phyloP scores from a whole-genome alignment of 1,284 basidiomycete species.

The Ustilago xerochloae region DNA sequence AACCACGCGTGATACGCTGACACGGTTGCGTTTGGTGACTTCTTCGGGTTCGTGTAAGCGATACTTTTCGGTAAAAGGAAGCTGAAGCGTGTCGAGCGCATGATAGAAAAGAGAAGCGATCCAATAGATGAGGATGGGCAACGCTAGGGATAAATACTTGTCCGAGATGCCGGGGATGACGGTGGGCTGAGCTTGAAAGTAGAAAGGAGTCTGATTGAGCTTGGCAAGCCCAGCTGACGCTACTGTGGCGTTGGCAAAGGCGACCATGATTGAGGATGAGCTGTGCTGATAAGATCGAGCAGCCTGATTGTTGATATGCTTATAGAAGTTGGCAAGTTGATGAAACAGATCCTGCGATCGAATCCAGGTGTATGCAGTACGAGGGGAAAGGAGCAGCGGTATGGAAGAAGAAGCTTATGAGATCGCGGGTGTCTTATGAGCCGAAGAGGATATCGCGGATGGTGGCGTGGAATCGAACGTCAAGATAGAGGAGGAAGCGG shows the following conservation, averaged over 20 bases:
- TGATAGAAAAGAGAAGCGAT: constrained; percentile 82
- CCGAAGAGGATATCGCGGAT: not conserved
- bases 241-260: constrained; percentile 38
- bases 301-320: too few relatives aligned
- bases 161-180: constrained; percentile 78
- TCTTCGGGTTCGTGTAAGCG: constrained; percentile 89
- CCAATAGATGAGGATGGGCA: constrained; percentile 91
- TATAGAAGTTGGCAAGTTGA: too few relatives aligned
- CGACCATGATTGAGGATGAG: constrained; percentile 7
- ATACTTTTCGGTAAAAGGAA: constrained; percentile 84
- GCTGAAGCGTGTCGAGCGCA: constrained; percentile 76
- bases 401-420: too few relatives aligned
- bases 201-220: constrained; percentile 51
- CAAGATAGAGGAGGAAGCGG: not conserved
- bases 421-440: too few relatives aligned
- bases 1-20: constrained; percentile 78
- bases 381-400: too few relatives aligned
- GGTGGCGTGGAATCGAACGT: not conserved
- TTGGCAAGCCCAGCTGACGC: constrained; percentile 35
- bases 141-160: constrained; percentile 77
- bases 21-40: constrained; percentile 81
- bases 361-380: too few relatives aligned
- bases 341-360: too few relatives aligned
- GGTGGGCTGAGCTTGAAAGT: constrained; percentile 73
- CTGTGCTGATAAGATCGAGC: not conserved